Conservation (phyloP, 2,329 filamentous ascomycete species). For the Fusarium irregulare region DNA sequence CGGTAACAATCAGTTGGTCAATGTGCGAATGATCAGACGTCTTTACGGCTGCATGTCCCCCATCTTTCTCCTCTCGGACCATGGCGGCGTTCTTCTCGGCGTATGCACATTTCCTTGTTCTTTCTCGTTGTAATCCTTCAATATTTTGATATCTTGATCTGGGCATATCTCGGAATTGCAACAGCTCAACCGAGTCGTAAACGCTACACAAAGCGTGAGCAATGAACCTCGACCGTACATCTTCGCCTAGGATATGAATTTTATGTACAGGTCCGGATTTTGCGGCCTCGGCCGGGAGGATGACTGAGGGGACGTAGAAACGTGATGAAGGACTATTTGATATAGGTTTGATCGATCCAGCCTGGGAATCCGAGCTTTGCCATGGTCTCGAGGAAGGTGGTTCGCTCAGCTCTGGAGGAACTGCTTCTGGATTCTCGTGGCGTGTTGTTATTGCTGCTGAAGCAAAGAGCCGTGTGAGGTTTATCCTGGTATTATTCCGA, state of each 20-base stretch:
- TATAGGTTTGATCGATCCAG: conserved; percentile 24
- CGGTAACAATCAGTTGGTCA: conserved; percentile 76
- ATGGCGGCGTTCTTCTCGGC: conserved; percentile 41
- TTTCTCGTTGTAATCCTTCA: conserved; percentile 39
- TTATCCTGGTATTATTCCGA: conserved; percentile 52
- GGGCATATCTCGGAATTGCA: conserved; percentile 45
- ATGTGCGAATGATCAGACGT: conserved; percentile 64
- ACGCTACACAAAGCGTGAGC: conserved; percentile 56
- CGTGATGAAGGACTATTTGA: conserved; percentile 35
- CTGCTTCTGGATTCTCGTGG: conserved; percentile 38
- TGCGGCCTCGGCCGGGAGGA: conserved; percentile 49
- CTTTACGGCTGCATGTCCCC: background rate
- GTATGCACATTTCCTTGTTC: conserved; percentile 28
- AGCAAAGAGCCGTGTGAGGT: conserved; percentile 52
- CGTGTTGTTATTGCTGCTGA: conserved; percentile 45
- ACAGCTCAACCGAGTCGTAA: conserved; percentile 55
- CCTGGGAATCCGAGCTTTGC: conserved; percentile 15
- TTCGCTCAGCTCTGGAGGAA: conserved; percentile 36
- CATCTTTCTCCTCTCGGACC: background rate
- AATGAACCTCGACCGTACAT: conserved; percentile 55
- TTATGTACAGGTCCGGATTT: conserved; percentile 52
- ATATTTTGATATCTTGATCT: conserved; percentile 50
- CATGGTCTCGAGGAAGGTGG: conserved; percentile 39
- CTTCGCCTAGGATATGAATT: conserved; percentile 57
- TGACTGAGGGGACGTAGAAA: conserved; percentile 53